Percentiles rank a stretch among this genome's conserved stretches.
Conservation (phyloP, 176 grass and related monocot species). For the Themeda triandra region DNA sequence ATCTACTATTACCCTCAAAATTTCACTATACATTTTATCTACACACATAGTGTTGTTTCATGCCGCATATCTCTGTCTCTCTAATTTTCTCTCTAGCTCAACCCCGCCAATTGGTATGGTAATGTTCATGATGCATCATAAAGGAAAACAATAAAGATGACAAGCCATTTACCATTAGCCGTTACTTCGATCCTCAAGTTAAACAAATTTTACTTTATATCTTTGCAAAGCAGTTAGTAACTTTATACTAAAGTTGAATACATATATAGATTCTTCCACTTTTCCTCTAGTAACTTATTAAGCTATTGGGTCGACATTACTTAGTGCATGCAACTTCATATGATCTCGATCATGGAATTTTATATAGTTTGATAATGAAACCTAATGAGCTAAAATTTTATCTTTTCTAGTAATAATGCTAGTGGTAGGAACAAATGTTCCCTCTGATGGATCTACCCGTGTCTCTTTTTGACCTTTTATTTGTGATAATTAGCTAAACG, state of each 20-base stretch:
- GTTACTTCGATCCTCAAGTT: not conserved
- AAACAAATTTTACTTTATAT: not conserved
- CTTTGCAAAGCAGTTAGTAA: not conserved
- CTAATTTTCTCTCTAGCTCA: not conserved
- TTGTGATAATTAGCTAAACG: not conserved
- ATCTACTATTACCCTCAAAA: not conserved
- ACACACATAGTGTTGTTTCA: not conserved
- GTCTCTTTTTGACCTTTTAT: not conserved
- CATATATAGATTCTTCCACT: not conserved
- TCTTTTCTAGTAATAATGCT: not conserved
- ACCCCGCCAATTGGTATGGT: not conserved
- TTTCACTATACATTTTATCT: not conserved
- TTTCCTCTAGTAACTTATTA: not conserved
- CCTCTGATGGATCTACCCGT: not conserved
- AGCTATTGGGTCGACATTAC: not conserved
- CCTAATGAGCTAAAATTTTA: not conserved
- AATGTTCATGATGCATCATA: not conserved
- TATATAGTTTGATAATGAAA: not conserved
- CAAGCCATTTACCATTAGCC: not conserved
- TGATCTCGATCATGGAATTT: not conserved
- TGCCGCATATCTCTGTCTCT: too few species aligned
- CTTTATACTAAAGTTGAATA: not conserved
- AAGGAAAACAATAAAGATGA: not conserved
- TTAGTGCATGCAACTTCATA: not conserved
- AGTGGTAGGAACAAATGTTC: slow-evolving; percentile 1